Base-by-base conservation (phyloP, 129 eudicot species). In the Flaveria trinervia region DNA sequence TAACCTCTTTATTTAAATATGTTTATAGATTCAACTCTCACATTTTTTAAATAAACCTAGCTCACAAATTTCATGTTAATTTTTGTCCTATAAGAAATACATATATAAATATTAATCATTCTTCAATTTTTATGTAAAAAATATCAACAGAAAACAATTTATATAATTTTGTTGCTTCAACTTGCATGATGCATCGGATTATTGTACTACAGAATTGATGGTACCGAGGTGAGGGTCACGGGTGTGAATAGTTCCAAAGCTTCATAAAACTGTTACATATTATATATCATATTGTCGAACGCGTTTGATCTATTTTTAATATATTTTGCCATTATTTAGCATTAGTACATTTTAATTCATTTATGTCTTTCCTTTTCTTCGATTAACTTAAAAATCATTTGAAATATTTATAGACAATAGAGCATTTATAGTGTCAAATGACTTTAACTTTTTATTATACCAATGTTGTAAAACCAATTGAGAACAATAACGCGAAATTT, bases 201-300 rank as follows among this genome's bases (percentile, higher is more conserved):
- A 33, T 65, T 68, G 71, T 70, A 78, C 69, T 14, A 59, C 7
- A 12, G 12, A 65, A n/a, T 30, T 33, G 66, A 17, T 64, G 68
- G 74, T 50, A 79, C 55, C 78, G 78, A 79, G 51, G 83, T 41
- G 78, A 50, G 78, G 48, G 57, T 79, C 83, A 79, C 83, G 83
- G 83, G 83, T 79, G 45, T 49, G 9, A 62, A 79, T 62, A 49
- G 33, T 41, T 65, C 66, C 76, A 79, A 62, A 62, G 25, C 73
- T 50, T 64, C 64, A 17, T 11, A 71, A 71, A 61, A 16, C 12
- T 48, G 46, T 52, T 25, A 12, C 11, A 10, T 59, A 12, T 59
- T 25, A 26, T 12, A 4, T 61, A 26, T 23, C 39, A 60, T 60
- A 22, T 60, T 60, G 65, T 57, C 15, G 65, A 57, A 57, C 18